A percentile compares a stretch with the other conserved stretches of the same genome.
phyloP scores from a whole-genome alignment of 148 eudicot genomes.

The Fagopyrum esculentum region DNA sequence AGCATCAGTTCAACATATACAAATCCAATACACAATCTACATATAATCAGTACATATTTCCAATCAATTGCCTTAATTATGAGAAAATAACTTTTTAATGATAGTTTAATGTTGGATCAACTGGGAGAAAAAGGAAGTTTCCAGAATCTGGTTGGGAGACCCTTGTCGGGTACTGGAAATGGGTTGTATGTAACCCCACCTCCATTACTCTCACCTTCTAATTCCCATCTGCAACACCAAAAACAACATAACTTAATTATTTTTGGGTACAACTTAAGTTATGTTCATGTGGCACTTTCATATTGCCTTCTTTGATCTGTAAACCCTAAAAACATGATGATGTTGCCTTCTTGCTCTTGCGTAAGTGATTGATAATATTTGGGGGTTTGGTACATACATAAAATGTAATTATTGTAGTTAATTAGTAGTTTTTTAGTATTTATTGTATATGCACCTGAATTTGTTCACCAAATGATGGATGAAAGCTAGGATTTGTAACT shows the following conservation, averaged over 20 bases:
- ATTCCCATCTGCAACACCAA: slow-evolving; percentile 5
- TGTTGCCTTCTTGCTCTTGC: not conserved
- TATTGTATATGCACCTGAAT: slow-evolving; percentile 14
- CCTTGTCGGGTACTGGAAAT: slow-evolving; percentile 4
- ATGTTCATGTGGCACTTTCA: not conserved
- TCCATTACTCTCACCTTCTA: not conserved
- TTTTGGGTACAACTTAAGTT: not conserved
- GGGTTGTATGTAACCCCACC: not conserved
- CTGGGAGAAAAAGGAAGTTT: not conserved
- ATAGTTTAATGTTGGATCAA: not conserved
- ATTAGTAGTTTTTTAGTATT: not conserved
- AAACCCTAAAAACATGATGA: not conserved
- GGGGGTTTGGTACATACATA: not conserved
- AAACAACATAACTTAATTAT: too few species aligned
- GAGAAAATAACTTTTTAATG: not conserved
- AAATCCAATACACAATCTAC: too few species aligned
- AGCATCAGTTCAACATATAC: too few species aligned
- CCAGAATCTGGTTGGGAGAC: slow-evolving; percentile 10
- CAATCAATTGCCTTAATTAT: too few species aligned
- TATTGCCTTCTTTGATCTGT: not conserved
- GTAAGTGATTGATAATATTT: not conserved
- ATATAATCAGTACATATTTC: too few species aligned
- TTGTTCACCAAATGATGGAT: slow-evolving; percentile 65
- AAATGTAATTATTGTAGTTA: not conserved
- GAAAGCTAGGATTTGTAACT: slow-evolving; percentile 73